Evolutionary conservation across 352 stramenopile genomes (phyloP), one percentile per base, ranked within the genome.

Genomic region (Phytophthora crassamura): DNA sequence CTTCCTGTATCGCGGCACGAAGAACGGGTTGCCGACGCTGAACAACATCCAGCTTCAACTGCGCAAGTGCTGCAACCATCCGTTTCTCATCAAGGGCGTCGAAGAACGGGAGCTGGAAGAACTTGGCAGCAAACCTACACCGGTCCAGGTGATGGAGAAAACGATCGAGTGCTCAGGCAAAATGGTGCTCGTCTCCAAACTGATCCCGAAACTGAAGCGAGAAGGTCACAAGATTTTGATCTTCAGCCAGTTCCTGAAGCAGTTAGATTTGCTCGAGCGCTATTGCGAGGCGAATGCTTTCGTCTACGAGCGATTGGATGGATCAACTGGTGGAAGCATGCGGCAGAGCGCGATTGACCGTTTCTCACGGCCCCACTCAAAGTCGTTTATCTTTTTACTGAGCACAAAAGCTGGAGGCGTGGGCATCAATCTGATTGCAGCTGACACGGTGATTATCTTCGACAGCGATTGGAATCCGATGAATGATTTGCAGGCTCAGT

Each of bases 21-120:
- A 96, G 67, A 95, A 95, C 50, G 85, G 82, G 5, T 60, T 96
- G 8, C 89, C 88, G 15, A 92, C 88, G 51, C 82, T 99, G 25
- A 99, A 99, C 72, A 99, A 99, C 79, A 94, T 99, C 53, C 97
- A 99, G 38, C 98, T 99, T 82, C 94, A 99, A 79, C 74, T 99
- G 20, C 82, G 97, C 33, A 99, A 99, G 73, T 99, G 97, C 75
- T 99, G 98, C 72, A 99, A 99, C 76, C 98, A 99, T 73, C 91
- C 98, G 3, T 99, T 99, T 72, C 75, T 99, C 28, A 97, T 99
- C 50, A 98, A 98, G 61, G 97, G 97, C 14, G 89, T 95, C 16
- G 87, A 96, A 65, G 83, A 95, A 30, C 77, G 86, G 41, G 89
- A 97, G 40, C 62, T 96, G 1, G 85, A 91, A 35, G 82, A 94